Evolutionary conservation across 345 rosid genomes (phyloP).

Genomic region (Camelina hispida): DNA sequence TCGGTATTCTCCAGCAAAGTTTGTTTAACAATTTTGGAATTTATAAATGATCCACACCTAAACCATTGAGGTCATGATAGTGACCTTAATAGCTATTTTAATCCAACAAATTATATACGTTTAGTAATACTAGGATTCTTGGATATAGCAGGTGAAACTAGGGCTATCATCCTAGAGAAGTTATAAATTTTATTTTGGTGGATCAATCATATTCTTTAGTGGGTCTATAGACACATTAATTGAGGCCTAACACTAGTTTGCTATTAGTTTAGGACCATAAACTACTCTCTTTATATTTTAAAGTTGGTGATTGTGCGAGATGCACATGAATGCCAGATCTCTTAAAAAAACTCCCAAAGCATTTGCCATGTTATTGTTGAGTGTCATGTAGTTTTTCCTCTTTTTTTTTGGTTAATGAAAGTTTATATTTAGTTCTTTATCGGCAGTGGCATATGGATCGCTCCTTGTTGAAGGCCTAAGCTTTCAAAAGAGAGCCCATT

Average conservation of each 20-base stretch:
- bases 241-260: conserved; percentile 14
- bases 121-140: conserved; percentile 18
- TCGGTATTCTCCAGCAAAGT: not conserved
- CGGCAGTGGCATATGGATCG: not conserved
- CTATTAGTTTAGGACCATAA: conserved; percentile 8
- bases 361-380: too few species aligned
- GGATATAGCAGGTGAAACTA: conserved; percentile 12
- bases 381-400: too few species aligned
- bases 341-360: too few species aligned
- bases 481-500: conserved; percentile 9
- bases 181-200: not conserved
- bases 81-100: conserved; percentile 15
- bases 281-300: not conserved
- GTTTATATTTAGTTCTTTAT: not conserved
- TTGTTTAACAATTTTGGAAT: not conserved
- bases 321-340: too few species aligned
- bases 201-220: conserved; percentile 24
- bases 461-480: not conserved
- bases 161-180: conserved; percentile 4
- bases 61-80: conserved; percentile 13
- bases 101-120: conserved; percentile 3
- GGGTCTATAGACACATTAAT: conserved; percentile 8
- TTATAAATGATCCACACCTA: not conserved
- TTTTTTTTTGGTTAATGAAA: too few species aligned
- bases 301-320: not conserved